A percentile compares a stretch with the other conserved stretches of the same genome.
phyloP scores from a whole-genome alignment of 2,329 filamentous ascomycete genomes.

The Sporothrix brasiliensis region DNA sequence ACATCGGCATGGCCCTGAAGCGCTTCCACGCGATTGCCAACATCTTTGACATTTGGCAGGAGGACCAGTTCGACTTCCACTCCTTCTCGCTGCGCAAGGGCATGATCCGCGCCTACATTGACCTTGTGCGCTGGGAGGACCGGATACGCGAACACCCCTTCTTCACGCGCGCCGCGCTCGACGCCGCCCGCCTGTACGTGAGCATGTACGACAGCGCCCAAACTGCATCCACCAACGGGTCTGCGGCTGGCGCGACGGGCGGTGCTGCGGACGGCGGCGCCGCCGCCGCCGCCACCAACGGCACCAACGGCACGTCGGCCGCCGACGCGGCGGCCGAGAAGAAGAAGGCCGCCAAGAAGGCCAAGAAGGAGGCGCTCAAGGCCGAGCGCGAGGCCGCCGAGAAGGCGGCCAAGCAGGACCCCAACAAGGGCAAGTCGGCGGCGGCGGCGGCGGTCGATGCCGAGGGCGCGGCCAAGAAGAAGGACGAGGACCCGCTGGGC shows the following conservation, averaged over 20 bases:
- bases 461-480: slow-evolving; percentile 72
- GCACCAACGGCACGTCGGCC: slow-evolving; percentile 42
- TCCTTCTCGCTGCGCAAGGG: slow-evolving; percentile 96
- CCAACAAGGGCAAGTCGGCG: slow-evolving; percentile 69
- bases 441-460: slow-evolving; percentile 58
- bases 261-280: slow-evolving; percentile 47
- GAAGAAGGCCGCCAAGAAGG: slow-evolving; percentile 89
- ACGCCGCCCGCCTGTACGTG: slow-evolving; percentile 79
- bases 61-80: slow-evolving; percentile 99
- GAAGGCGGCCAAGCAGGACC: slow-evolving; percentile 76
- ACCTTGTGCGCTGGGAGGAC: slow-evolving; percentile 97
- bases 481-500: slow-evolving; percentile 86
- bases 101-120: slow-evolving; percentile 89
- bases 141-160: slow-evolving; percentile 89
- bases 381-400: slow-evolving; percentile 78
- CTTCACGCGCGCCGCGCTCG: slow-evolving; percentile 80
- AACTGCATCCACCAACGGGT: slow-evolving; percentile 39
- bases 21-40: slow-evolving; percentile 84
- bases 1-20: slow-evolving; percentile 85
- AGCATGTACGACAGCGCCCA: slow-evolving; percentile 66
- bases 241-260: slow-evolving; percentile 40
- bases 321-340: slow-evolving; percentile 71
- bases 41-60: slow-evolving; percentile 97
- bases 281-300: slow-evolving; percentile 38
- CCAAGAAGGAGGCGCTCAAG: slow-evolving; percentile 68